These are phyloP conservation scores for Wickerhamomyces strasburgensis DNA, from an alignment of 805 yeast genomes.

Conservation along the genomic window DNA sequence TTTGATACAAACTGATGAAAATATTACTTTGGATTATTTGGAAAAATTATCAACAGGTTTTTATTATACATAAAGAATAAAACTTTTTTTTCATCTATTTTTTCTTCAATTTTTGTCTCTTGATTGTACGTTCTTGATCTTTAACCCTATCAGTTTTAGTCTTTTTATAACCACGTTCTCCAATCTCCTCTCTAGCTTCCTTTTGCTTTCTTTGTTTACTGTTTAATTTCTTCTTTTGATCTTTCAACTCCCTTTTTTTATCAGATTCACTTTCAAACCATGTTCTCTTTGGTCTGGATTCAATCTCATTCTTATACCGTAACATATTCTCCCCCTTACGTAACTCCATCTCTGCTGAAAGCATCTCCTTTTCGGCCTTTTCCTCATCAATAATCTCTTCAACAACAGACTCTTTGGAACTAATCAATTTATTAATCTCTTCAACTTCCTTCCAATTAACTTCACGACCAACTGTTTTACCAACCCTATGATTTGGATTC, in stretches of 20 bases:
- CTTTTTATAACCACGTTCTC: constrained; percentile 64
- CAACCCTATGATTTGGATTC: constrained; percentile 31
- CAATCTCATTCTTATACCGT: constrained; percentile 75
- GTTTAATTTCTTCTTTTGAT: constrained; percentile 38
- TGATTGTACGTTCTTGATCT: constrained; percentile 38
- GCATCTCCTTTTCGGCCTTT: constrained; percentile 77
- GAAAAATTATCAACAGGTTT: constrained; percentile 17
- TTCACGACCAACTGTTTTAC: constrained; percentile 78
- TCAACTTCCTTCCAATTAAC: constrained; percentile 90
- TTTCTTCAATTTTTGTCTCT: constrained; percentile 21
- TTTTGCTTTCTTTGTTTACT: constrained; percentile 68
- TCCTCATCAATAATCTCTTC: constrained; percentile 85
- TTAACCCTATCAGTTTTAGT: constrained; percentile 65
- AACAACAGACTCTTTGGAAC: constrained; percentile 51
- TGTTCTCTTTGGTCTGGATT: constrained; percentile 88
- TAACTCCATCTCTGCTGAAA: constrained; percentile 87
- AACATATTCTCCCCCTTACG: constrained; percentile 80
- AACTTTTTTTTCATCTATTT: too few relatives aligned
- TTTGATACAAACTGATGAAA: constrained; percentile 2
- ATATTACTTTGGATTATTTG: constrained; percentile 10
- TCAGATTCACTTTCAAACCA: constrained; percentile 76
- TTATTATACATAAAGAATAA: constrained; percentile 20
- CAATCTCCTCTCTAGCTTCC: constrained; percentile 54
- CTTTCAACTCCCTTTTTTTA: constrained; percentile 30
- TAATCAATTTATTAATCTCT: constrained; percentile 55